Percentiles rank a stretch among this genome's conserved stretches.
These are phyloP conservation scores for Solanum piurae DNA, from an alignment of 257 asterid genomes.

Conservation along the genomic window DNA sequence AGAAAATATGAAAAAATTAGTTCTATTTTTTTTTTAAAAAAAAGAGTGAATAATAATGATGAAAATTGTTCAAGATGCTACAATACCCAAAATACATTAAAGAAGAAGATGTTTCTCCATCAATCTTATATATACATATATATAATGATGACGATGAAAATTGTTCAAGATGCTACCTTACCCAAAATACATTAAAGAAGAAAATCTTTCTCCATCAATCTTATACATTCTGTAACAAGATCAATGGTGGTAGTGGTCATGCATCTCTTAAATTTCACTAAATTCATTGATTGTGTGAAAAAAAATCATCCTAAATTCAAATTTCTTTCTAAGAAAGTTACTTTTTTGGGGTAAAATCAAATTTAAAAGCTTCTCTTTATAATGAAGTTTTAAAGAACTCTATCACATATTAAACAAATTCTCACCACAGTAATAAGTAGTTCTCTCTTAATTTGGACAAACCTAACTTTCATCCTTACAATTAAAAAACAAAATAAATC, in stretches of 20 bases:
- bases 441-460: background rate
- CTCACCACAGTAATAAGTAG: background rate
- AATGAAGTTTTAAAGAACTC: no score
- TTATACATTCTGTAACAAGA: background rate
- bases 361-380: no score
- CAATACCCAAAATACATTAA: no score
- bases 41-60: no score
- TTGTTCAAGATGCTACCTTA: background rate
- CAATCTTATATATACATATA: background rate
- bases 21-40: background rate
- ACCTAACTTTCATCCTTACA: background rate
- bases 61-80: no score
- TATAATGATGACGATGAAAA: no score
- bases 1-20: background rate
- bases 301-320: background rate
- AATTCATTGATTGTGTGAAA: background rate
- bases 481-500: no score
- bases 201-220: background rate
- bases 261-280: background rate
- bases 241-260: no score
- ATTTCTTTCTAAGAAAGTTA: no score
- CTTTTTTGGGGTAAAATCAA: background rate
- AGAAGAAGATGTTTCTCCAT: no score
- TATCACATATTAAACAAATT: background rate
- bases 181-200: background rate